Percentiles rank a stretch among this genome's conserved stretches.
phyloP scores from a whole-genome alignment of 2,329 filamentous ascomycete genomes.

The Orbilia ellipsospora region DNA sequence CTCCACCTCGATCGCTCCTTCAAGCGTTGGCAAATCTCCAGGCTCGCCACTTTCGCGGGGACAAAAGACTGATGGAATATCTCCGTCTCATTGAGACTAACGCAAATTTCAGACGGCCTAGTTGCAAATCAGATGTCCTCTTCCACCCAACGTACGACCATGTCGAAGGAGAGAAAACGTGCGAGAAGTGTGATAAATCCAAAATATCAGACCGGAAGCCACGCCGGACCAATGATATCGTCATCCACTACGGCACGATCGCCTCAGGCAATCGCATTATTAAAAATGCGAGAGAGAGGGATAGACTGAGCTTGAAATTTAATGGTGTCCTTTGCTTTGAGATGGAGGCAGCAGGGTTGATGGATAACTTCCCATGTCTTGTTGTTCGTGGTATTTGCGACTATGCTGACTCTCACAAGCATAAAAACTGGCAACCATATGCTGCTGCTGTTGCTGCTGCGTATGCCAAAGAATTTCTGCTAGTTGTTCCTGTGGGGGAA shows the following conservation, averaged over 20 bases:
- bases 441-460: slow-evolving; percentile 55
- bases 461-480: no score
- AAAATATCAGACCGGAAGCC: no score
- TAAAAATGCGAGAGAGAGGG: slow-evolving; percentile 8
- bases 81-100: background rate
- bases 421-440: slow-evolving; percentile 57
- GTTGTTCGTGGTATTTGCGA: slow-evolving; percentile 17
- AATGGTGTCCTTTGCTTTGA: slow-evolving; percentile 16
- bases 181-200: no score
- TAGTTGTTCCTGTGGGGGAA: no score
- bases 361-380: slow-evolving; percentile 50
- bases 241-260: slow-evolving; percentile 16
- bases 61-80: background rate
- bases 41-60: background rate
- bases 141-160: slow-evolving; percentile 23
- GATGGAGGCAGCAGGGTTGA: slow-evolving; percentile 60
- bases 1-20: background rate
- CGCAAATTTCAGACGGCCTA: background rate
- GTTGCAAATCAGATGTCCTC: slow-evolving; percentile 2
- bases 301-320: slow-evolving; percentile 4
- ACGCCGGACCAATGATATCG: background rate
- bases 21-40: background rate
- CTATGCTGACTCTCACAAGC: slow-evolving; percentile 62
- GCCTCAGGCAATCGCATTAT: slow-evolving; percentile 2
- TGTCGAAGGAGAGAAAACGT: background rate